phyloP scores from a whole-genome alignment of 257 asterid species.

The Solanum infundibuliforme region DNA sequence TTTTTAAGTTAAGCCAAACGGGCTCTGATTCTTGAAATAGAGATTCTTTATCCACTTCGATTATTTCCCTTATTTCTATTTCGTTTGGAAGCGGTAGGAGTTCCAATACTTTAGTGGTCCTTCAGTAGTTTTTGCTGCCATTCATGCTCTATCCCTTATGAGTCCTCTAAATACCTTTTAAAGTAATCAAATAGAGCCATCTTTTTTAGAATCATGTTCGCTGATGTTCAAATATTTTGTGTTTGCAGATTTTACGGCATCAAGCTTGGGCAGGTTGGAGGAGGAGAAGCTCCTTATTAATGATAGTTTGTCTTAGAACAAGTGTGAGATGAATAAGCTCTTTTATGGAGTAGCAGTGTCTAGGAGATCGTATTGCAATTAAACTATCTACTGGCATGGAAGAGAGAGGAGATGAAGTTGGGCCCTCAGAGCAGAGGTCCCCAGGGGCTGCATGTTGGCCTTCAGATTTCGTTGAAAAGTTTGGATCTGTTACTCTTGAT shows the following conservation, averaged over 20 bases:
- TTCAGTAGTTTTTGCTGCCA: background rate
- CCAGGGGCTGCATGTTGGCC: conserved; percentile 60
- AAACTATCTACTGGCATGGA: conserved; percentile 42
- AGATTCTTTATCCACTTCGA: background rate
- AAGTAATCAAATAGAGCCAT: background rate
- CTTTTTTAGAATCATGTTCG: background rate
- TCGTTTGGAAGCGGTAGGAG: background rate
- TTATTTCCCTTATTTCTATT: background rate
- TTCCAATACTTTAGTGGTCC: background rate
- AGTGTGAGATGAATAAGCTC: conserved; percentile 8
- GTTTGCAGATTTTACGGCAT: conserved; percentile 43
- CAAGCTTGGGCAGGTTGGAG: conserved; percentile 11
- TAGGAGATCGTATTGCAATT: conserved; percentile 26
- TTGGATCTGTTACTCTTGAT: conserved; percentile 71
- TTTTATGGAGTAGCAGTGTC: conserved; percentile 24
- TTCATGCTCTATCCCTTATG: background rate
- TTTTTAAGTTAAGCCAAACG: background rate
- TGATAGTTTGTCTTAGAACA: conserved; percentile 14
- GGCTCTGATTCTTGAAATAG: background rate
- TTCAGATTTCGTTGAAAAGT: conserved; percentile 51
- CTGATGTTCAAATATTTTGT: background rate
- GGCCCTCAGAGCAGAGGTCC: conserved; percentile 50
- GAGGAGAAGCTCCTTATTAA: conserved; percentile 5
- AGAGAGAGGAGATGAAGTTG: conserved; percentile 46
- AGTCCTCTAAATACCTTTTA: background rate